phyloP scores from a whole-genome alignment of 2,329 filamentous ascomycete species.

The Cladosporium sp. region DNA sequence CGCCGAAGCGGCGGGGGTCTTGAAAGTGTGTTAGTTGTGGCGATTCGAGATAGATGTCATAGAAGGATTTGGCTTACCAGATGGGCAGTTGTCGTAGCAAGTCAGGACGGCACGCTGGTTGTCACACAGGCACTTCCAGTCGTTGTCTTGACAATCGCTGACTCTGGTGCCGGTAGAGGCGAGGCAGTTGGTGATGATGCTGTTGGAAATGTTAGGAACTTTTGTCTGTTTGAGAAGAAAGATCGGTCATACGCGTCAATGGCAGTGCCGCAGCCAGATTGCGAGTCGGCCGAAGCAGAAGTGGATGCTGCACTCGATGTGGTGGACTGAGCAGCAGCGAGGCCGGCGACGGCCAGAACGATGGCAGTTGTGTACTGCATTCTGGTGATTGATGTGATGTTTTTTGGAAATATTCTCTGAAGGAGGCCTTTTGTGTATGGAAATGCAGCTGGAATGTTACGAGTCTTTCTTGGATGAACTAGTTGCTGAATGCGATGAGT shows the following conservation, averaged over 20 bases:
- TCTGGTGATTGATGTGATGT: not conserved
- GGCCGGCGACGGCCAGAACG: constrained; percentile 38
- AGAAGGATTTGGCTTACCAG: constrained; percentile 23
- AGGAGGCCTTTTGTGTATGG: not conserved
- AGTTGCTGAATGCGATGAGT: not conserved
- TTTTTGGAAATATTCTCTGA: not conserved
- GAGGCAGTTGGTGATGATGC: constrained; percentile 55
- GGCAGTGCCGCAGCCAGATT: constrained; percentile 35
- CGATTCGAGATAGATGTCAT: not conserved
- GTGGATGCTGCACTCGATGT: constrained; percentile 30
- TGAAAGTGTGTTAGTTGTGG: constrained; percentile 21
- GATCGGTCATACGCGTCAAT: constrained; percentile 39
- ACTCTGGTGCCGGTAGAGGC: constrained; percentile 43
- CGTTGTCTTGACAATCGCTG: constrained; percentile 46
- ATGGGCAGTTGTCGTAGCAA: constrained; percentile 66
- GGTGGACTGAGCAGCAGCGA: constrained; percentile 45
- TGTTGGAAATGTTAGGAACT: constrained; percentile 27
- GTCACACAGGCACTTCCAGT: constrained; percentile 60
- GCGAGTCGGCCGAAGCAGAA: constrained; percentile 33
- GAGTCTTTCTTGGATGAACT: not conserved
- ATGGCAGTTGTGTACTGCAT: constrained; percentile 26
- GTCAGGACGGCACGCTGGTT: constrained; percentile 46
- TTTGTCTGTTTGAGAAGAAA: not conserved
- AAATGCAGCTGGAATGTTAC: not conserved
- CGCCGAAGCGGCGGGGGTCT: constrained; percentile 39